A percentile compares a stretch with the other conserved stretches of the same genome.
Conservation (phyloP, 352 stramenopile species). For the Phytophthora citricola region DNA sequence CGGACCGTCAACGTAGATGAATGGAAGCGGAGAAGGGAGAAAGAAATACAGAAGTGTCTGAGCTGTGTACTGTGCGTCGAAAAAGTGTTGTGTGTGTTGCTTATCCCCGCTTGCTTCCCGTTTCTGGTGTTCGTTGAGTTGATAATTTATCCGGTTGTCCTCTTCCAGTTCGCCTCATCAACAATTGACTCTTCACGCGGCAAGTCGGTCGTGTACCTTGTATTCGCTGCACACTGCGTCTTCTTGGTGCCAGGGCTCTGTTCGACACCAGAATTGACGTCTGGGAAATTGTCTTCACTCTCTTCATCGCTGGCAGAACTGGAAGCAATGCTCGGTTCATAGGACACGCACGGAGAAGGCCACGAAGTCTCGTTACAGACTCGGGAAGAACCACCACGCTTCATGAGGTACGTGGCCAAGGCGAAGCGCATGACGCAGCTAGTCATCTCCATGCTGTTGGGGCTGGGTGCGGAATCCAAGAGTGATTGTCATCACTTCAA, state of each 20-base stretch:
- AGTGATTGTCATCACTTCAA: constrained; percentile 43
- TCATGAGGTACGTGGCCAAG: constrained; percentile 50
- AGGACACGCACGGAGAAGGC: neutral
- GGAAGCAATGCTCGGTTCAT: constrained; percentile 4
- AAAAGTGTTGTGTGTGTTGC: neutral
- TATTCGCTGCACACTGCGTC: too few relatives aligned
- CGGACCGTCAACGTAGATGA: constrained; percentile 35
- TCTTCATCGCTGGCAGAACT: constrained; percentile 18
- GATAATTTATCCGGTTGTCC: neutral
- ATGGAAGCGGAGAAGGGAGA: constrained; percentile 26
- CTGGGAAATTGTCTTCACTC: neutral
- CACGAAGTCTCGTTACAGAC: neutral
- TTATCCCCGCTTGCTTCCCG: neutral
- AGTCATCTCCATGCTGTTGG: constrained; percentile 37
- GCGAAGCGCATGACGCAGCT: constrained; percentile 46
- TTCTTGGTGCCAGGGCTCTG: too few relatives aligned
- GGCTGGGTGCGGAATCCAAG: constrained; percentile 15
- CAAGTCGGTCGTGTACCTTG: too few relatives aligned
- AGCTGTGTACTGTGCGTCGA: constrained; percentile 15
- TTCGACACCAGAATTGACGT: neutral
- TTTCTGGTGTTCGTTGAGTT: neutral
- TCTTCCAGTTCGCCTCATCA: neutral
- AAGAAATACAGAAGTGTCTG: constrained; percentile 38
- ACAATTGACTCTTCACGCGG: too few relatives aligned
- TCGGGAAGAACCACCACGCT: constrained; percentile 12